Conservation (phyloP, 495 filamentous ascomycete genomes). For the Neurospora hispaniola region DNA sequence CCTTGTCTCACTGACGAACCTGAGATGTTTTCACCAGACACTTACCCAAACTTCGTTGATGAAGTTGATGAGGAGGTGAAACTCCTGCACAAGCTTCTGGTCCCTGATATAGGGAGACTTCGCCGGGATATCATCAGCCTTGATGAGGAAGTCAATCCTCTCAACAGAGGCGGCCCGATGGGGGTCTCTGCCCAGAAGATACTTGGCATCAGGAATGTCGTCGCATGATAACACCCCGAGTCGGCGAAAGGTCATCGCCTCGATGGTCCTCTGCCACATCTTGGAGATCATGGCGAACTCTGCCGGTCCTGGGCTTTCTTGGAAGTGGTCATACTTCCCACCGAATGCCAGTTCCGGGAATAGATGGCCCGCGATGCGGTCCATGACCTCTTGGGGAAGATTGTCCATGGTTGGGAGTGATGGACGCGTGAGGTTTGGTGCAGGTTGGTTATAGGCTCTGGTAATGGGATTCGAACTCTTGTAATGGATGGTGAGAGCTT, state of each 20-base stretch:
- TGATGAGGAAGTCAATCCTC: neutral
- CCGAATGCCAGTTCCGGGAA: neutral
- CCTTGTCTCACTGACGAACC: neutral
- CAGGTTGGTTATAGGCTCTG: neutral
- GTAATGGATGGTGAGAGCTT: neutral
- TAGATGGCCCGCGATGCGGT: neutral
- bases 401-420: neutral
- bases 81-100: neutral
- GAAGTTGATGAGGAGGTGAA: neutral
- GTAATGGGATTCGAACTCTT: neutral
- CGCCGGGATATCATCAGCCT: neutral
- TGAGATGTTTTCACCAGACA: neutral
- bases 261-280: neutral
- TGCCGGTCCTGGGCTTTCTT: neutral
- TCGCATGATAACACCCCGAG: neutral
- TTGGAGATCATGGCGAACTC: neutral
- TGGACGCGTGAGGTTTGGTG: neutral
- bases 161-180: neutral
- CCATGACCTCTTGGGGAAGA: neutral
- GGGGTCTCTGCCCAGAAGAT: neutral
- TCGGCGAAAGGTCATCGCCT: neutral
- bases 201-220: neutral
- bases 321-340: neutral
- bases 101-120: neutral
- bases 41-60: neutral